A percentile compares a stretch with the other conserved stretches of the same genome.
phyloP scores from a whole-genome alignment of 2,329 filamentous ascomycete species.

The Didymella pinodella region DNA sequence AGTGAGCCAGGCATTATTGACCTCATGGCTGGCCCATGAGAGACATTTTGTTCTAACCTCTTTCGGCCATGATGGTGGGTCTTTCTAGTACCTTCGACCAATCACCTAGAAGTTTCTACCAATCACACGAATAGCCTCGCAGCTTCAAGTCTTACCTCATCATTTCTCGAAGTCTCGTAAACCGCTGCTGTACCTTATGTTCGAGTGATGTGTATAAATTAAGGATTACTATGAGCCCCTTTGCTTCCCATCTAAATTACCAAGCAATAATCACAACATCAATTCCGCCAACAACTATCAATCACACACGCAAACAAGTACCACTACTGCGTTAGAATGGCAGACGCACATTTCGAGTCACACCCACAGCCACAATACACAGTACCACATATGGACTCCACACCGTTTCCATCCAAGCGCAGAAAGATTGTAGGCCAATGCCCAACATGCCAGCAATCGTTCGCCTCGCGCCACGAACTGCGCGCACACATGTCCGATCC shows the following conservation, averaged over 20 bases:
- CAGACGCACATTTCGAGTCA: conserved; percentile 10
- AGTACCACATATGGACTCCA: not conserved
- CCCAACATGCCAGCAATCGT: conserved; percentile 14
- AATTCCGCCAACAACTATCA: not conserved
- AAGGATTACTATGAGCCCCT: not conserved
- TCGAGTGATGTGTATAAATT: conserved; percentile 14
- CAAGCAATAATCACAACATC: not conserved
- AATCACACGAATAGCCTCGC: conserved; percentile 18
- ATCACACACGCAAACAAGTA: not conserved
- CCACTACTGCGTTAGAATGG: conserved; percentile 12
- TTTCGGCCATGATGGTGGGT: conserved; percentile 2
- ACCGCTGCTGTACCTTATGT: not conserved
- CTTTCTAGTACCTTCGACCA: conserved; percentile 18
- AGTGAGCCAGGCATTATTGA: not conserved
- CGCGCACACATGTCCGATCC: conserved; percentile 19
- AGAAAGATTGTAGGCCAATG: conserved; percentile 19
- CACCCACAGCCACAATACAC: not conserved
- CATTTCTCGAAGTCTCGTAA: conserved; percentile 4
- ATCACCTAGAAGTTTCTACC: conserved; percentile 22
- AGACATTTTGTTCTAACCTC: not conserved
- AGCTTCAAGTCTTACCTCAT: conserved; percentile 6
- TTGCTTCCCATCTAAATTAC: not conserved
- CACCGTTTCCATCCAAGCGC: conserved; percentile 2
- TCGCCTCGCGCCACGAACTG: conserved; percentile 16
- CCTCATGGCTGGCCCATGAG: not conserved